Evolutionary conservation across 768 basidiomycete genomes (phyloP).

Genomic region (Rhizopogon rudus): DNA sequence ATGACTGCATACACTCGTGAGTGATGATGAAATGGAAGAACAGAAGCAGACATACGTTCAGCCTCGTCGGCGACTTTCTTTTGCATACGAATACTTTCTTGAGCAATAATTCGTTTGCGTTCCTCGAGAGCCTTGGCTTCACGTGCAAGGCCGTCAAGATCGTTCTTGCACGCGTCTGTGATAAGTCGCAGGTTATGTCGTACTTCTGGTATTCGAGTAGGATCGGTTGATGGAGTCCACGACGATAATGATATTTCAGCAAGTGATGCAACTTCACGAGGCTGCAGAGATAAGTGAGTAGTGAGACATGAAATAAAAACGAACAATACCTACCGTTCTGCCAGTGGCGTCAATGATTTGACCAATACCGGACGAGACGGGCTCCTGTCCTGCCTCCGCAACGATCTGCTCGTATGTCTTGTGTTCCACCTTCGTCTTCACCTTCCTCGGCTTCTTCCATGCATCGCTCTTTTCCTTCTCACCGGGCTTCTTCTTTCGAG

Average conservation of each 20-base stretch:
- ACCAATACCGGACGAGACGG: slow-evolving; percentile 55
- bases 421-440: slow-evolving; percentile 83
- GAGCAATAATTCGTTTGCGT: slow-evolving; percentile 63
- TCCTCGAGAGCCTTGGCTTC: slow-evolving; percentile 85
- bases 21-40: slow-evolving; percentile 1
- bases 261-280: slow-evolving; percentile 83
- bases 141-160: slow-evolving; percentile 83
- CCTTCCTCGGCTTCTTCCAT: slow-evolving; percentile 85
- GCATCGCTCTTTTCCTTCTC: slow-evolving; percentile 63
- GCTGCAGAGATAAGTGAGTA: slow-evolving; percentile 36
- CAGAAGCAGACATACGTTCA: slow-evolving; percentile 45
- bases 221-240: slow-evolving; percentile 87
- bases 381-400: slow-evolving; percentile 74
- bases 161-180: slow-evolving; percentile 72
- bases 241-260: slow-evolving; percentile 69
- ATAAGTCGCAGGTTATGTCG: slow-evolving; percentile 92
- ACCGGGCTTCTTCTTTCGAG: slow-evolving; percentile 26
- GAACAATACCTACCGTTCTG: slow-evolving; percentile 61
- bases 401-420: slow-evolving; percentile 97
- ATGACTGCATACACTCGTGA: slow-evolving; percentile 51
- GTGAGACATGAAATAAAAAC: neutral
- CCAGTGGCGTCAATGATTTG: slow-evolving; percentile 95
- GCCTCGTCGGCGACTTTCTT: slow-evolving; percentile 75
- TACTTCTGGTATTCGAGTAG: slow-evolving; percentile 91
- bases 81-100: slow-evolving; percentile 67